A percentile compares a stretch with the other conserved stretches of the same genome.
phyloP scores from a whole-genome alignment of 768 basidiomycete species.

The Xerocomellus intermedius region DNA sequence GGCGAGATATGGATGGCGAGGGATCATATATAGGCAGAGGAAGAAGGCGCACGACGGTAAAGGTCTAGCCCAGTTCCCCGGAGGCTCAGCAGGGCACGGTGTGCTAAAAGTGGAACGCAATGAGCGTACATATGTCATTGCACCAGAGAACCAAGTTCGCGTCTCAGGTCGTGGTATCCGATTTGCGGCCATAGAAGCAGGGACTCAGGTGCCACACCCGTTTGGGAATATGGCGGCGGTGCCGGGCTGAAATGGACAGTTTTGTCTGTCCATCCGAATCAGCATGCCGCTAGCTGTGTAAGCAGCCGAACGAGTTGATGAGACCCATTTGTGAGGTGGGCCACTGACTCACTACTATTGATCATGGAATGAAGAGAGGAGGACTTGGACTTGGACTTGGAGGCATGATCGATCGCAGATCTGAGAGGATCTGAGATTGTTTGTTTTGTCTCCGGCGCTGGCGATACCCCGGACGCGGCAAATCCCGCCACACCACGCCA shows the following conservation, averaged over 20 bases:
- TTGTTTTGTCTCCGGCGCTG: conserved; percentile 33
- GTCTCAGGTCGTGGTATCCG: not conserved
- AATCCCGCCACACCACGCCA: conserved; percentile 18
- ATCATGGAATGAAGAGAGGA: conserved; percentile 1
- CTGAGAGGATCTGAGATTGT: conserved; percentile 31
- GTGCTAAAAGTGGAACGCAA: conserved; percentile 15
- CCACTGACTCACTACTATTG: not conserved
- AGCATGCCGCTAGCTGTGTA: not conserved
- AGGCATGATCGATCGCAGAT: conserved; percentile 17
- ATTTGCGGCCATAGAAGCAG: conserved; percentile 5
- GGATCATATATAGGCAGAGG: conserved; percentile 27
- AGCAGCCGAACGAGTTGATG: not conserved
- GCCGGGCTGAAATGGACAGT: not conserved
- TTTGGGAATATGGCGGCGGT: conserved; percentile 19
- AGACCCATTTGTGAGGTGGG: not conserved
- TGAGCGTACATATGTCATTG: conserved; percentile 13
- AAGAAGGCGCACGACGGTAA: conserved; percentile 17
- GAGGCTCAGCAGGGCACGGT: conserved; percentile 8
- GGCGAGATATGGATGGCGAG: not conserved
- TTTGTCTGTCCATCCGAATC: not conserved
- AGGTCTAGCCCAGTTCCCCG: conserved; percentile 18
- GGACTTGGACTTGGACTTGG: not conserved
- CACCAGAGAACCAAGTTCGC: not conserved
- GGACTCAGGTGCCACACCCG: not conserved
- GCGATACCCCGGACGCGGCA: conserved; percentile 32